Percentiles rank a stretch among this genome's conserved stretches.
Conservation (phyloP, 140 eudicot genomes). For the Cichorium intybus region DNA sequence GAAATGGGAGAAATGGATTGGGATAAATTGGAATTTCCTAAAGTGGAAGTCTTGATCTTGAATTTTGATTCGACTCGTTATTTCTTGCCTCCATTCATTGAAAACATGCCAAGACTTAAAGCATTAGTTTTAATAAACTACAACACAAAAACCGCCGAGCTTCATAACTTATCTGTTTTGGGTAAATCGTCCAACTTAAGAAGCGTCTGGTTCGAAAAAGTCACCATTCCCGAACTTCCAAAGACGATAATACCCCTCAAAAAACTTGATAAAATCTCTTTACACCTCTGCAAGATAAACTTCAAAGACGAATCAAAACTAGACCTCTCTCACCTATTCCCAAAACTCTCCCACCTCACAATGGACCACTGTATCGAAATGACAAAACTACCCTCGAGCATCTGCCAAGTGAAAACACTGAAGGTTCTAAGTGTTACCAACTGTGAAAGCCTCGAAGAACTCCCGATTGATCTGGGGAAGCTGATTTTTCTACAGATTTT, state of each 20-base stretch:
- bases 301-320: constrained; percentile 34
- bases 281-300: constrained; percentile 66
- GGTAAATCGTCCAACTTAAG: constrained; percentile 47
- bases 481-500: constrained; percentile 42
- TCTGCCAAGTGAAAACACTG: constrained; percentile 49
- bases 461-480: constrained; percentile 62
- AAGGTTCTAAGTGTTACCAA: constrained; percentile 67
- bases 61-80: constrained; percentile 59
- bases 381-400: constrained; percentile 52
- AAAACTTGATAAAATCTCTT: constrained; percentile 56
- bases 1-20: constrained; percentile 87
- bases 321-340: constrained; percentile 62
- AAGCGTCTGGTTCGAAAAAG: constrained; percentile 83
- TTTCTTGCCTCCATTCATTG: constrained; percentile 68
- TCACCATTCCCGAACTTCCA: constrained; percentile 58
- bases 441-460: constrained; percentile 68
- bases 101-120: constrained; percentile 75
- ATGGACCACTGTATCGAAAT: constrained; percentile 82
- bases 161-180: constrained; percentile 53
- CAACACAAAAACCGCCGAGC: constrained; percentile 47
- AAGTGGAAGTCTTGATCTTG: constrained; percentile 81
- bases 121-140: constrained; percentile 68
- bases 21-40: constrained; percentile 70
- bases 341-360: constrained; percentile 68
- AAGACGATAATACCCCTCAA: constrained; percentile 48